These are phyloP conservation scores for Raffaelea deltoideospora DNA, from an alignment of 2,329 filamentous ascomycete genomes.

Conservation along the genomic window DNA sequence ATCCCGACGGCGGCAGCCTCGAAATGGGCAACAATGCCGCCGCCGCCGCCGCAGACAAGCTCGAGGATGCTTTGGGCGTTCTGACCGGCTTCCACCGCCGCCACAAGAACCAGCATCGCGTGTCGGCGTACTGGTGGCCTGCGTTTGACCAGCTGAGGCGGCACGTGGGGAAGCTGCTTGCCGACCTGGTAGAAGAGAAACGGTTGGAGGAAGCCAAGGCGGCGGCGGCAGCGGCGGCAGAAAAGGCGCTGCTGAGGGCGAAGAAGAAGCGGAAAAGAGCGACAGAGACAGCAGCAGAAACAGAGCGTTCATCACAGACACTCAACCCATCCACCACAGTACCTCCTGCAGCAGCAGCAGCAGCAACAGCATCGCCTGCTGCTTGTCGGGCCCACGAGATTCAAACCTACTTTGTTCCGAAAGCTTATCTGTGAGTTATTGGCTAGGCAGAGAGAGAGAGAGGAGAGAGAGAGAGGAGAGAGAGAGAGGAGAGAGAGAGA, in stretches of 20 bases:
- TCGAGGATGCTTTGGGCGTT: constrained; percentile 31
- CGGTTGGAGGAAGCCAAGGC: constrained; percentile 9
- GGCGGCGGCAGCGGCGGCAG: constrained; percentile 7
- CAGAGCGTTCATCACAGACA: too few relatives aligned
- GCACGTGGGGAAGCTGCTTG: constrained; percentile 39
- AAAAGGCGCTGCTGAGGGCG: background rate
- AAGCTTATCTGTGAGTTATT: constrained; percentile 30
- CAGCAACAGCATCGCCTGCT: background rate
- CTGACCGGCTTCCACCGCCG: constrained; percentile 64
- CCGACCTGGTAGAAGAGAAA: constrained; percentile 14
- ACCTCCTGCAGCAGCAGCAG: background rate
- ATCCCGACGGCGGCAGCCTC: too few relatives aligned
- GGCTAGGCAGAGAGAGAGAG: too few relatives aligned
- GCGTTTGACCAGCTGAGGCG: constrained; percentile 59
- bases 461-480: too few relatives aligned
- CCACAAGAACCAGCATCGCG: constrained; percentile 82
- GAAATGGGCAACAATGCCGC: background rate
- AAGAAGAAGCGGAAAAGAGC: constrained; percentile 14
- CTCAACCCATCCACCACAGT: too few relatives aligned
- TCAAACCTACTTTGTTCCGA: constrained; percentile 22
- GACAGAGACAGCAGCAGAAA: background rate
- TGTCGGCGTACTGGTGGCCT: constrained; percentile 59
- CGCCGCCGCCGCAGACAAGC: constrained; percentile 11
- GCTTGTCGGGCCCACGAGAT: constrained; percentile 22
- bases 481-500: too few relatives aligned